phyloP scores from a whole-genome alignment of 108 stramenopile genomes.

The Aureococcus anophagefferens region DNA sequence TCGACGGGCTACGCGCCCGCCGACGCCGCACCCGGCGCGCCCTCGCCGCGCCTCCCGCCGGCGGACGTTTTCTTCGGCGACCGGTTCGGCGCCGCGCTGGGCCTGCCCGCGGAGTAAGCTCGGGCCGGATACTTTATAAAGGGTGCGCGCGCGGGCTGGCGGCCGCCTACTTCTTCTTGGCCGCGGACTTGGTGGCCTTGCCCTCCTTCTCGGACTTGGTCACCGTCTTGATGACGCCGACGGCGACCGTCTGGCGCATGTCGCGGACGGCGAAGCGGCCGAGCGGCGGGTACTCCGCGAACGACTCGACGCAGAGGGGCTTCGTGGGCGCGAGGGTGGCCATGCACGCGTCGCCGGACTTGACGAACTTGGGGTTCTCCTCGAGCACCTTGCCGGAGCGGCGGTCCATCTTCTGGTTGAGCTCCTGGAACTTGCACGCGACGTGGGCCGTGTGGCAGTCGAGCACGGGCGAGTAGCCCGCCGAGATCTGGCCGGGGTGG shows the following conservation, averaged over 20 bases:
- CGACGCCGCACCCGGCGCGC: background rate
- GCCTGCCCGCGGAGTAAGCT: background rate
- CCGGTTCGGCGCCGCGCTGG: background rate
- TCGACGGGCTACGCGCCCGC: background rate
- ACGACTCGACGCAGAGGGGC: conserved; percentile 82
- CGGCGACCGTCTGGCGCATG: conserved; percentile 70
- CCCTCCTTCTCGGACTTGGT: conserved; percentile 42
- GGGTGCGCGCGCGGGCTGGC: too few species aligned
- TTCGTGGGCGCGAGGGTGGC: conserved; percentile 74
- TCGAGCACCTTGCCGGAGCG: conserved; percentile 73
- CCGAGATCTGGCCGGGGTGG: conserved; percentile 68
- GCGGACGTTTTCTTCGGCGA: background rate
- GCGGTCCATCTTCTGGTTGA: conserved; percentile 82
- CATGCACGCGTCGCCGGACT: conserved; percentile 80
- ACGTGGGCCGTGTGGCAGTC: conserved; percentile 92
- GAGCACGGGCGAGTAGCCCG: conserved; percentile 81
- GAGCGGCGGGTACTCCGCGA: conserved; percentile 81
- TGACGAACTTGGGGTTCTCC: conserved; percentile 70
- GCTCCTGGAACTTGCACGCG: conserved; percentile 76
- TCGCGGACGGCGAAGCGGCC: conserved; percentile 94
- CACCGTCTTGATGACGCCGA: conserved; percentile 83
- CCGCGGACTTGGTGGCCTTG: conserved; percentile 30
- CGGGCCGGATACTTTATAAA: too few species aligned
- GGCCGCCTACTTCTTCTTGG: background rate
- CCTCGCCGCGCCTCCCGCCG: background rate